Conservation (phyloP, 306 rosid species). For the Rosa multiflora region DNA sequence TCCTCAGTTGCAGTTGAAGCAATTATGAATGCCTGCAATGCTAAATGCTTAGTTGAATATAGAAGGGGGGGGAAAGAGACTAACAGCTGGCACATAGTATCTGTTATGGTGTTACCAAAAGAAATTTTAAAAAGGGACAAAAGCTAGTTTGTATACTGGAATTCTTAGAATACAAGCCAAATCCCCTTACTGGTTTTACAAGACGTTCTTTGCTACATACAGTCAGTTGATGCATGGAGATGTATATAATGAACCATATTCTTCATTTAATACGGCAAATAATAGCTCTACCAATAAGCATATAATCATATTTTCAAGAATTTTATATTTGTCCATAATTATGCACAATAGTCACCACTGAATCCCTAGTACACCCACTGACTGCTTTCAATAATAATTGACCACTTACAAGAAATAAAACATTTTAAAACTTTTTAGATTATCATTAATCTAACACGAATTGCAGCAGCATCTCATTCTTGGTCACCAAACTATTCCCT, state of each 20-base stretch:
- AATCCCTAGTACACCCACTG: background rate
- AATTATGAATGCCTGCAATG: conserved; percentile 90
- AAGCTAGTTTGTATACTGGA: background rate
- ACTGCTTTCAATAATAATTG: background rate
- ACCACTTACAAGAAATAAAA: background rate
- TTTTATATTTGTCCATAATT: background rate
- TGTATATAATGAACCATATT: background rate
- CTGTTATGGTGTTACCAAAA: background rate
- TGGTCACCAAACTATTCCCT: too few species aligned
- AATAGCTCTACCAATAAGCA: background rate
- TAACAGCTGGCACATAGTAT: background rate
- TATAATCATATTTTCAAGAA: conserved; percentile 1
- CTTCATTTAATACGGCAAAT: background rate
- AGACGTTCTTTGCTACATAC: background rate
- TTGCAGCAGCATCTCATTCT: background rate
- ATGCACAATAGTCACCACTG: background rate
- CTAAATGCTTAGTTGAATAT: conserved; percentile 25
- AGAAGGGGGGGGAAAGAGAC: background rate
- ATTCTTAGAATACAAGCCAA: background rate
- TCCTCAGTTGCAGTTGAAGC: conserved; percentile 92
- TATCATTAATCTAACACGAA: background rate
- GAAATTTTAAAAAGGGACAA: background rate
- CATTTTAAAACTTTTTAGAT: background rate
- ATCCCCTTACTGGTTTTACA: background rate
- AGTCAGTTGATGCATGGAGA: background rate